These are phyloP conservation scores for Linderina pennispora DNA, from an alignment of 192 early-diverging fungal species.

Conservation along the genomic window DNA sequence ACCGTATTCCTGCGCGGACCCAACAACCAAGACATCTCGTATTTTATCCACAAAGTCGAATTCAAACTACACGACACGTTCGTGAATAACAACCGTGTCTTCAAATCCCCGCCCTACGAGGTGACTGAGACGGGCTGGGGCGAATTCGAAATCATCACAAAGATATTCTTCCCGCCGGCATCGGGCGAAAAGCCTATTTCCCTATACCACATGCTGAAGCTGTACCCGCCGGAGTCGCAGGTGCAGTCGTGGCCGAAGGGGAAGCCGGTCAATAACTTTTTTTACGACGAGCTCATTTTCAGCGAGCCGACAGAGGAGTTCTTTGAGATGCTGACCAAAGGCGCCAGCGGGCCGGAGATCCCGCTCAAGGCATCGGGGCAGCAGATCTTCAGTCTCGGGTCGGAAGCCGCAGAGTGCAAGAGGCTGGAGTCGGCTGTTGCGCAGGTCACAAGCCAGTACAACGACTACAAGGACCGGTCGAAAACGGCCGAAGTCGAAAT, in stretches of 20 bases:
- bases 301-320: constrained; percentile 79
- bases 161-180: constrained; percentile 74
- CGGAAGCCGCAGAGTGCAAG: constrained; percentile 66
- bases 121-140: constrained; percentile 98
- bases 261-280: constrained; percentile 46
- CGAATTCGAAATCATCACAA: constrained; percentile 96
- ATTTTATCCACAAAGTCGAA: constrained; percentile 80
- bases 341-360: constrained; percentile 44
- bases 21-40: constrained; percentile 81
- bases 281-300: constrained; percentile 57
- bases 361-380: constrained; percentile 43
- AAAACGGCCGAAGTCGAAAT: constrained; percentile 44
- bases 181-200: constrained; percentile 75
- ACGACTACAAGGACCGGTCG: constrained; percentile 46
- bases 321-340: constrained; percentile 52
- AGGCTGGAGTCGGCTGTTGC: constrained; percentile 54
- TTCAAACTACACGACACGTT: constrained; percentile 98
- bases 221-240: constrained; percentile 63
- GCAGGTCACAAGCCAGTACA: constrained; percentile 52
- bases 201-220: constrained; percentile 83
- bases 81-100: constrained; percentile 52
- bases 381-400: constrained; percentile 47
- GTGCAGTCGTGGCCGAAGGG: constrained; percentile 41
- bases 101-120: constrained; percentile 78
- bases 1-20: constrained; percentile 80